Evolutionary conservation across 225 moss, liverwort and hornwort genomes (phyloP).

Genomic region (Marchantia paleacea): DNA sequence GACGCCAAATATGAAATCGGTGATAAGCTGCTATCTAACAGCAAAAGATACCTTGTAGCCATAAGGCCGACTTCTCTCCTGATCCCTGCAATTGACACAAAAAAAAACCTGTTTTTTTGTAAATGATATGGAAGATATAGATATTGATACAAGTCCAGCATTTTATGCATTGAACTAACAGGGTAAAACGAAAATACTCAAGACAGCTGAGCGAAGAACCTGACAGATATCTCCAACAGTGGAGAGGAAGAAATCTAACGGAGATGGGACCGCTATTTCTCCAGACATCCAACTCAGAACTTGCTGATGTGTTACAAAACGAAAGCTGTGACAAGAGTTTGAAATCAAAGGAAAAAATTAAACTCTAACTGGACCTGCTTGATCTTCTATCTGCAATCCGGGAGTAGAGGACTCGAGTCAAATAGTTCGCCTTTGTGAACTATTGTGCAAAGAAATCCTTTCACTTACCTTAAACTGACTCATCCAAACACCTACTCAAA

Average conservation of each 20-base stretch:
- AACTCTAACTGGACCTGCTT: not conserved
- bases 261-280: not conserved
- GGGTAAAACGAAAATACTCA: not conserved
- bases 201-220: not conserved
- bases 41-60: not conserved
- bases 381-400: conserved; percentile 12
- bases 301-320: not conserved
- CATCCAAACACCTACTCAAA: not conserved
- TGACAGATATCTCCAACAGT: not conserved
- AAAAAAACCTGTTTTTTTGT: too few relatives aligned
- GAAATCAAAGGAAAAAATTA: not conserved
- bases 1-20: not conserved
- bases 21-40: not conserved
- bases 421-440: conserved; percentile 4
- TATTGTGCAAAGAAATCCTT: not conserved
- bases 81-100: not conserved
- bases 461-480: not conserved
- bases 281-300: not conserved
- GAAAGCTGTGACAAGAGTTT: not conserved
- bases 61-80: not conserved
- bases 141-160: not conserved
- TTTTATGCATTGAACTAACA: not conserved
- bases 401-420: not conserved
- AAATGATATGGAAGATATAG: not conserved
- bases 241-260: not conserved